These are phyloP conservation scores for Xanthoconium purpureum DNA, from an alignment of 768 basidiomycete species.

Conservation along the genomic window DNA sequence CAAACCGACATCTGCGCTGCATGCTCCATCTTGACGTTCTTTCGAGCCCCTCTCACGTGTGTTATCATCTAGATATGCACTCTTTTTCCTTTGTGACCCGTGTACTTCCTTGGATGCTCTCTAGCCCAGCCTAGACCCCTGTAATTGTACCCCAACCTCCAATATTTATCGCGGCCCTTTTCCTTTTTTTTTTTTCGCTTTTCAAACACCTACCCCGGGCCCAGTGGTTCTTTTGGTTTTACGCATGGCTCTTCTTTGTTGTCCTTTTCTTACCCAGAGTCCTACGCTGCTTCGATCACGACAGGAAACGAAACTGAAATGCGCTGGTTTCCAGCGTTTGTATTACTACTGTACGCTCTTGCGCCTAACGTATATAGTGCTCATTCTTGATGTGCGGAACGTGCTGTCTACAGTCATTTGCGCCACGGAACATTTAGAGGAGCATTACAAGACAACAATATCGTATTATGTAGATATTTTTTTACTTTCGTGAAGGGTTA, in stretches of 20 bases:
- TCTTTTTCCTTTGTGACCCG: background rate
- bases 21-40: slow-evolving; percentile 24
- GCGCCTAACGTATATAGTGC: slow-evolving; percentile 14
- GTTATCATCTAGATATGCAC: slow-evolving; percentile 33
- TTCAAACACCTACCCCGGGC: background rate
- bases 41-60: slow-evolving; percentile 5
- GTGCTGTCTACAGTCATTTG: too few relatives aligned
- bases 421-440: too few relatives aligned
- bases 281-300: background rate
- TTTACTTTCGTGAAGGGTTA: too few relatives aligned
- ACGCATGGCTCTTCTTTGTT: background rate
- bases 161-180: slow-evolving; percentile 20
- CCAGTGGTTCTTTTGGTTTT: background rate
- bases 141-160: slow-evolving; percentile 23
- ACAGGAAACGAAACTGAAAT: slow-evolving; percentile 2
- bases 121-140: slow-evolving; percentile 34
- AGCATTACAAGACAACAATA: too few relatives aligned
- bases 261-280: background rate
- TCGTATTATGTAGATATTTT: too few relatives aligned
- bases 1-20: slow-evolving; percentile 13
- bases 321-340: slow-evolving; percentile 14
- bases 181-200: background rate
- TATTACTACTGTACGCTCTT: slow-evolving; percentile 28
- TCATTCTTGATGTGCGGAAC: background rate
- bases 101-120: slow-evolving; percentile 20